Percentiles rank a stretch among this genome's conserved stretches.
Conservation (phyloP, 345 rosid genomes). For the Lepidium didymum region DNA sequence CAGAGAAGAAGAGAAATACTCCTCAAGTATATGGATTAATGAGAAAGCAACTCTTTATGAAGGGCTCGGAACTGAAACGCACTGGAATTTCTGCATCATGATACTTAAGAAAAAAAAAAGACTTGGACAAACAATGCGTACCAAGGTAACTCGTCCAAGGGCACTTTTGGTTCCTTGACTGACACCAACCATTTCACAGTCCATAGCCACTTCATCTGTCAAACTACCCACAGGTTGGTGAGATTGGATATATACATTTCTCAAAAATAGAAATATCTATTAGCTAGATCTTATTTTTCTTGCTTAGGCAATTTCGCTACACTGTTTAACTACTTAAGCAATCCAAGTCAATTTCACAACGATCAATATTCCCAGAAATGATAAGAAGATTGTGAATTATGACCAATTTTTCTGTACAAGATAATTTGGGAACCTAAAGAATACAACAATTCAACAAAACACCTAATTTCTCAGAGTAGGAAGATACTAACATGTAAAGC, state of each 20-base stretch:
- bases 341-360: not conserved
- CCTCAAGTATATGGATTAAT: not conserved
- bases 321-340: not conserved
- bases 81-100: not conserved
- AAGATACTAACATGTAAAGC: not conserved
- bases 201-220: slow-evolving; percentile 86
- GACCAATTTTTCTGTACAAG: not conserved
- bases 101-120: not conserved
- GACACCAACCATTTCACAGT: slow-evolving; percentile 98
- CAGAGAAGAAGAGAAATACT: not conserved
- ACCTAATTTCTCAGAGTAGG: not conserved
- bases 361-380: not conserved
- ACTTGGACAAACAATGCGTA: slow-evolving; percentile 22
- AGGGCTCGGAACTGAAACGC: not conserved
- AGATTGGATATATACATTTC: not conserved
- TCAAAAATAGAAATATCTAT: not conserved
- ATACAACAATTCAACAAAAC: not conserved
- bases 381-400: not conserved
- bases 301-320: not conserved
- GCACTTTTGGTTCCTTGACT: slow-evolving; percentile 88
- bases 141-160: slow-evolving; percentile 90
- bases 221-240: slow-evolving; percentile 43
- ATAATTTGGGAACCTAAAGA: not conserved
- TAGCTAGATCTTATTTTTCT: not conserved
- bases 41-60: not conserved